Evolutionary conservation across 2,329 filamentous ascomycete genomes (phyloP).

Genomic region (Alternaria angustiovoidea): DNA sequence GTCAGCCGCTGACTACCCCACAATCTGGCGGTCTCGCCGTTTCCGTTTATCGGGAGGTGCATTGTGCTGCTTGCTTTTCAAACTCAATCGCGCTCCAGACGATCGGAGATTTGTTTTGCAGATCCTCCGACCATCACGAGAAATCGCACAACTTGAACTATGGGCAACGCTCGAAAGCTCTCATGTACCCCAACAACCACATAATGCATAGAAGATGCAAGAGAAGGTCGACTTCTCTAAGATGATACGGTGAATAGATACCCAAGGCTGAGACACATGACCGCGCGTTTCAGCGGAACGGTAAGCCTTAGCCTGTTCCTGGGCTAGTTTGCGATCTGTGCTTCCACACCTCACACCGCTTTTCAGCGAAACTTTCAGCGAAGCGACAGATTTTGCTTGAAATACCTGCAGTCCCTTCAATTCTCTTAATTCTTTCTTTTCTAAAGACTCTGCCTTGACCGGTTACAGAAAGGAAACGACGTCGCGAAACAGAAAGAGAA

Average conservation of each 20-base stretch:
- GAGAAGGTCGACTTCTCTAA: not conserved
- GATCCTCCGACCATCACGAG: constrained; percentile 5
- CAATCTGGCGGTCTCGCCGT: constrained; percentile 28
- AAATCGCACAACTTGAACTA: constrained; percentile 3
- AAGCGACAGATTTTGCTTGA: constrained; percentile 35
- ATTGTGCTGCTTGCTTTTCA: constrained; percentile 17
- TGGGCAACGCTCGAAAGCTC: constrained; percentile 1
- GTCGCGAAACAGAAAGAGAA: constrained; percentile 15
- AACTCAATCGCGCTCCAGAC: constrained; percentile 14
- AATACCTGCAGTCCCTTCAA: constrained; percentile 28
- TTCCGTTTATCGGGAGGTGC: constrained; percentile 15
- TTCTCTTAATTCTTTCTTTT: constrained; percentile 12
- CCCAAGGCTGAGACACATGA: constrained; percentile 43
- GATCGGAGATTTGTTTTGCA: constrained; percentile 17
- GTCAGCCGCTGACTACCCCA: constrained; percentile 29
- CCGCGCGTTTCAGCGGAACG: constrained; percentile 35
- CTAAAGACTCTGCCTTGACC: constrained; percentile 20
- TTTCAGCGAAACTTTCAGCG: constrained; percentile 42
- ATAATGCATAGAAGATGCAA: constrained; percentile 2
- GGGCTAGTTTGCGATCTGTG: constrained; percentile 44
- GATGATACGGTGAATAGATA: constrained; percentile 9
- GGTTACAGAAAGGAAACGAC: constrained; percentile 13
- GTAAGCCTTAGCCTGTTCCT: constrained; percentile 41
- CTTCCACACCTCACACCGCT: constrained; percentile 50
- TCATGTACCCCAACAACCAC: constrained; percentile 10